Evolutionary conservation across 2,329 filamentous ascomycete species (phyloP).

Genomic region (Simplicillium aogashimaense): DNA sequence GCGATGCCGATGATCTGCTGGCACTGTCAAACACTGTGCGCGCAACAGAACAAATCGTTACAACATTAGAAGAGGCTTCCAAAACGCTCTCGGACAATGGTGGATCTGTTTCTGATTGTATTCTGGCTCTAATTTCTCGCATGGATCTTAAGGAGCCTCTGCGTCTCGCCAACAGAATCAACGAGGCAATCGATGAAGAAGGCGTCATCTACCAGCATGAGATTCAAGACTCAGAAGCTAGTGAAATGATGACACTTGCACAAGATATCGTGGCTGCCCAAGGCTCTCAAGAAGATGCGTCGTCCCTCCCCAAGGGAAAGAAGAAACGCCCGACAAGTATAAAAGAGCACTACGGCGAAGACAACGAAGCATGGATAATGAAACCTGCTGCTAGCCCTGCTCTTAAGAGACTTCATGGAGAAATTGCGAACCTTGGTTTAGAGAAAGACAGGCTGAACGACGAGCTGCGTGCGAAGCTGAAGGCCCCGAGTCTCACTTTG

Average conservation of each 20-base stretch:
- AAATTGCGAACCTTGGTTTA: constrained; percentile 48
- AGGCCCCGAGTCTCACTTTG: constrained; percentile 58
- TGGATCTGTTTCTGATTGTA: constrained; percentile 18
- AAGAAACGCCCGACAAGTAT: constrained; percentile 36
- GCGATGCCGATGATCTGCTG: constrained; percentile 85
- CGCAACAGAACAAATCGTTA: constrained; percentile 58
- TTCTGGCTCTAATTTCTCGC: constrained; percentile 38
- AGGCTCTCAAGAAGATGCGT: constrained; percentile 46
- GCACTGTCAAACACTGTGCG: constrained; percentile 72
- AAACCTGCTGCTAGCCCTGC: constrained; percentile 56
- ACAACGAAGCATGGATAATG: constrained; percentile 55
- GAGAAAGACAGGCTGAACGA: constrained; percentile 53
- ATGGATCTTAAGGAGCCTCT: constrained; percentile 58
- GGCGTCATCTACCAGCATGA: constrained; percentile 74
- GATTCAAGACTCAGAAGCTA: constrained; percentile 61
- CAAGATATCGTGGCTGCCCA: constrained; percentile 61
- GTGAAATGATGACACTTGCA: constrained; percentile 62
- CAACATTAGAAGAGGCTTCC: constrained; percentile 26
- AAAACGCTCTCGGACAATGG: constrained; percentile 4
- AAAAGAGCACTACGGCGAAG: constrained; percentile 48
- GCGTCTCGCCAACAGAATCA: constrained; percentile 61
- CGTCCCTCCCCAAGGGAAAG: constrained; percentile 43
- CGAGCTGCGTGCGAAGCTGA: constrained; percentile 50
- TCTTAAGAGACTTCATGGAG: constrained; percentile 57
- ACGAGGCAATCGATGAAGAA: constrained; percentile 81